Evolutionary conservation across 2,329 filamentous ascomycete species (phyloP).

Genomic region (Sporothrix phasma): DNA sequence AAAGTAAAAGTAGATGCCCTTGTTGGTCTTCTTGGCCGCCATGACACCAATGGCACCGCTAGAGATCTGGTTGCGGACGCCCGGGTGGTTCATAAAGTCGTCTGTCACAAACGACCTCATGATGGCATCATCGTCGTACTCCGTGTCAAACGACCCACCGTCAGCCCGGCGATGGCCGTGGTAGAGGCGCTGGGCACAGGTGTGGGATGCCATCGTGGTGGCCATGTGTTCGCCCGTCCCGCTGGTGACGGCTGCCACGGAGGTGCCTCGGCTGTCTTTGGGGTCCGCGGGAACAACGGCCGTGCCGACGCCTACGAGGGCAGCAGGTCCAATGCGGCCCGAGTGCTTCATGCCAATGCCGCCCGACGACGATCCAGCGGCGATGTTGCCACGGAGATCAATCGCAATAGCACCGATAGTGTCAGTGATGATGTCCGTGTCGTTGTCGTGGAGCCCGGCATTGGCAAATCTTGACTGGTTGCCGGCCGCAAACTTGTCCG

Average conservation of each 20-base stretch:
- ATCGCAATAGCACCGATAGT: slow-evolving; percentile 95
- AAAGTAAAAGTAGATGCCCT: slow-evolving; percentile 78
- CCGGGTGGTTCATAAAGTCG: slow-evolving; percentile 92
- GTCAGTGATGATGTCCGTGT: slow-evolving; percentile 60
- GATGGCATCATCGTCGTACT: slow-evolving; percentile 66
- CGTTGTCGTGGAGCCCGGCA: slow-evolving; percentile 9
- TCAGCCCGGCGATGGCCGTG: slow-evolving; percentile 51
- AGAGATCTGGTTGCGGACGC: slow-evolving; percentile 69
- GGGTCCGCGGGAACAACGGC: slow-evolving; percentile 71
- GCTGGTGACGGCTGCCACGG: slow-evolving; percentile 78
- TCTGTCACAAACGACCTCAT: slow-evolving; percentile 67
- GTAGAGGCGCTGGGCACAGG: slow-evolving; percentile 78
- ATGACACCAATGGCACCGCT: slow-evolving; percentile 85
- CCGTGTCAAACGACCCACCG: slow-evolving; percentile 52
- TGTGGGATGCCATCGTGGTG: slow-evolving; percentile 81
- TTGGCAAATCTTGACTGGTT: background rate
- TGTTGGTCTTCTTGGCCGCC: slow-evolving; percentile 71
- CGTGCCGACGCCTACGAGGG: slow-evolving; percentile 83
- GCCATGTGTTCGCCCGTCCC: slow-evolving; percentile 98
- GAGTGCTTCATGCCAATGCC: slow-evolving; percentile 98
- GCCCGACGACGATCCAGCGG: slow-evolving; percentile 89
- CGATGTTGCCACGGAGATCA: slow-evolving; percentile 75
- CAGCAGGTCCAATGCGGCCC: slow-evolving; percentile 84
- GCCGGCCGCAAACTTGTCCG: background rate
- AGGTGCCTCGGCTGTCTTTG: slow-evolving; percentile 56